Evolutionary conservation across 345 rosid species (phyloP).

Genomic region (Euphorbia tirucalli): DNA sequence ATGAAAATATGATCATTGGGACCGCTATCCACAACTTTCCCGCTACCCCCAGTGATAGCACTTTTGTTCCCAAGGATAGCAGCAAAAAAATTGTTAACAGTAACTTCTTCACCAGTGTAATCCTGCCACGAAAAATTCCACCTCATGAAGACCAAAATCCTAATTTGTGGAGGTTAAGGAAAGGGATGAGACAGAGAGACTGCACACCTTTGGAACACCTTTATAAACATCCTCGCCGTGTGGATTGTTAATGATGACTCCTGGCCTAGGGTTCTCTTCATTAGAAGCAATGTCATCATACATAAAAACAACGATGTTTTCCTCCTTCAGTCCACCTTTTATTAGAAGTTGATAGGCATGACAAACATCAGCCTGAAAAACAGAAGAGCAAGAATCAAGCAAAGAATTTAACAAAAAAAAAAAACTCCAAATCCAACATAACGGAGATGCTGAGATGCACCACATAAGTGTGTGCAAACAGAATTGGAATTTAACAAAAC

Average conservation of each 20-base stretch:
- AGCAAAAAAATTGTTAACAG: conserved; percentile 69
- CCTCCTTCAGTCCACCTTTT: conserved; percentile 89
- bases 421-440: not conserved
- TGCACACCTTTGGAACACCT: conserved; percentile 84
- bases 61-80: conserved; percentile 81
- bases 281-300: conserved; percentile 83
- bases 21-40: conserved; percentile 89
- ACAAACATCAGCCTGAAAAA: conserved; percentile 45
- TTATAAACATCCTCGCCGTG: conserved; percentile 76
- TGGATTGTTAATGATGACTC: conserved; percentile 74
- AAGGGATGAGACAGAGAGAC: not conserved
- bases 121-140: conserved; percentile 51
- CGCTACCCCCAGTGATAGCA: conserved; percentile 80
- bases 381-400: not conserved
- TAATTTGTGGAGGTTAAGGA: not conserved
- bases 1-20: conserved; percentile 91
- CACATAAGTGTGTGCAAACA: not conserved
- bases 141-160: not conserved
- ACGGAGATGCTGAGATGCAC: not conserved
- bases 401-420: not conserved
- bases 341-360: conserved; percentile 92
- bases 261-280: conserved; percentile 81
- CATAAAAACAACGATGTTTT: conserved; percentile 90
- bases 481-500: not conserved
- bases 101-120: conserved; percentile 79